Conservation (phyloP, 129 eudicot species). For the Mikania micrantha region DNA sequence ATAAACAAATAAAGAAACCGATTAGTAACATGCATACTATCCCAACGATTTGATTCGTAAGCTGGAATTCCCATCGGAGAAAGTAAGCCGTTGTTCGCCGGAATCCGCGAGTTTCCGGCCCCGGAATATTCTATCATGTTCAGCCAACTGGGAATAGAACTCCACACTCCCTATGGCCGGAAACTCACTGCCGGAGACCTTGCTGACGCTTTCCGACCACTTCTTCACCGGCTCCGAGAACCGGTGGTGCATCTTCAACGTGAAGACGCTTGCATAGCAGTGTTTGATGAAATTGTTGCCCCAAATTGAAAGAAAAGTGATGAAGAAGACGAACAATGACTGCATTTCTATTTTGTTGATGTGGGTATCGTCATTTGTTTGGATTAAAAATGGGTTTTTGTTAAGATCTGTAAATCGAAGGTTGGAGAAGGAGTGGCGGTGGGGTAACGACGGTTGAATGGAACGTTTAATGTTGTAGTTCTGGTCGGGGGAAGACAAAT, state of each 20-base stretch:
- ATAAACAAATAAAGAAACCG: not conserved
- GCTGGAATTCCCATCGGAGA: constrained; percentile 72
- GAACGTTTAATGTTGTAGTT: constrained; percentile 4
- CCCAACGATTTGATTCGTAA: constrained; percentile 62
- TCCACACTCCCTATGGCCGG: constrained; percentile 55
- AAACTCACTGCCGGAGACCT: constrained; percentile 21
- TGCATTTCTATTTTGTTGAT: constrained; percentile 24
- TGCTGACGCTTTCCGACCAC: constrained; percentile 28
- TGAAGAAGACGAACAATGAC: constrained; percentile 24
- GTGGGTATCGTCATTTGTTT: constrained; percentile 14
- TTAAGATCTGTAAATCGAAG: constrained; percentile 22
- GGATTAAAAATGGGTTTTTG: not conserved
- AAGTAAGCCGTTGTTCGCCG: constrained; percentile 42
- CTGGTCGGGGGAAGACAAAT: not conserved
- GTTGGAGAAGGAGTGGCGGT: not conserved
- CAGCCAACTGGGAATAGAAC: constrained; percentile 47
- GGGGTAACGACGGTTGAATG: constrained; percentile 22
- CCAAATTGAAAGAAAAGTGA: constrained; percentile 23
- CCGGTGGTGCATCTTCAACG: constrained; percentile 79
- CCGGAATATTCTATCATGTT: constrained; percentile 39
- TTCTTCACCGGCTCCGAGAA: constrained; percentile 63
- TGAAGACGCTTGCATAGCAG: constrained; percentile 46
- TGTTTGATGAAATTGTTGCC: constrained; percentile 16
- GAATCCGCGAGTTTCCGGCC: constrained; percentile 40
- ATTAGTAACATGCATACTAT: constrained; percentile 39